phyloP scores from a whole-genome alignment of 495 filamentous ascomycete species.

The Hyaloscypha variabilis region DNA sequence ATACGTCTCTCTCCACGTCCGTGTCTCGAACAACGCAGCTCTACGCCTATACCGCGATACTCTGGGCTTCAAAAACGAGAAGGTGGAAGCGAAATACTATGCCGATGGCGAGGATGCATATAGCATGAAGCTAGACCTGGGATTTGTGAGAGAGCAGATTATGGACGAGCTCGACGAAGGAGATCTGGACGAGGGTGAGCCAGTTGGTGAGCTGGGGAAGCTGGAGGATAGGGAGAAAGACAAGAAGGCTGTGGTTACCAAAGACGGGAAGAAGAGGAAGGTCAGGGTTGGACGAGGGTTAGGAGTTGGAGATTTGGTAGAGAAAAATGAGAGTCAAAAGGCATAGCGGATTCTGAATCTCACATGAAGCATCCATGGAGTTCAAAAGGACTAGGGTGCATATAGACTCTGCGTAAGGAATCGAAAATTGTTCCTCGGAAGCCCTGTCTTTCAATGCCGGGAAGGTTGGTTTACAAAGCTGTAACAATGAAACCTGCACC shows the following conservation, averaged over 20 bases:
- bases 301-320: slow-evolving; percentile 34
- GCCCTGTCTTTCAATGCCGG: background rate
- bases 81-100: slow-evolving; percentile 93
- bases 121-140: slow-evolving; percentile 86
- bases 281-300: slow-evolving; percentile 32
- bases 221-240: slow-evolving; percentile 9
- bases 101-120: slow-evolving; percentile 97
- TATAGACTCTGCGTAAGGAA: slow-evolving; percentile 11
- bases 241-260: slow-evolving; percentile 18
- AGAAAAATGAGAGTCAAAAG: slow-evolving; percentile 37
- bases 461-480: background rate
- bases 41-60: slow-evolving; percentile 92
- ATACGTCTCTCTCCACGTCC: slow-evolving; percentile 95
- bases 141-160: slow-evolving; percentile 57
- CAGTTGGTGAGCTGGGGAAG: slow-evolving; percentile 40
- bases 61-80: slow-evolving; percentile 87
- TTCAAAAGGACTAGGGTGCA: slow-evolving; percentile 11
- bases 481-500: too few relatives aligned
- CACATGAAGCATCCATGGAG: slow-evolving; percentile 20
- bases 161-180: slow-evolving; percentile 42
- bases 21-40: slow-evolving; percentile 88
- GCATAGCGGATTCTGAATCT: background rate
- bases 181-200: slow-evolving; percentile 37
- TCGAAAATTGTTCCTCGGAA: background rate
- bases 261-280: slow-evolving; percentile 41